phyloP scores from a whole-genome alignment of 1,284 basidiomycete genomes.

The Meripilus lineatus region DNA sequence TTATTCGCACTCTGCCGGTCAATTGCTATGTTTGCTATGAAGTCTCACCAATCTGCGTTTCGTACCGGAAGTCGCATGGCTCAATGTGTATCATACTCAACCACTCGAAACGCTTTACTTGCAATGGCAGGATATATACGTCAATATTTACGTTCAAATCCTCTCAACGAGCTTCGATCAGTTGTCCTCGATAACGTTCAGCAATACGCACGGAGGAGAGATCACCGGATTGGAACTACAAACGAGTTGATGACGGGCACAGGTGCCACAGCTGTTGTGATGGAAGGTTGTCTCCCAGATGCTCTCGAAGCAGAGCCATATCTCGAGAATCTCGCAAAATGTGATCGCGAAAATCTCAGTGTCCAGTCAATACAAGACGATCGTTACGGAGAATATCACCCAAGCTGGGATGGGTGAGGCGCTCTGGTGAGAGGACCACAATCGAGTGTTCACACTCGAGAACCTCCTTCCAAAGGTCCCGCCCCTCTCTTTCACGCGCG shows the following conservation, averaged over 20 bases:
- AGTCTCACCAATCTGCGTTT: conserved; percentile 12
- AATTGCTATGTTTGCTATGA: conserved; percentile 10
- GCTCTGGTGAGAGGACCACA: conserved; percentile 11
- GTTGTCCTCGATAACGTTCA: conserved; percentile 13
- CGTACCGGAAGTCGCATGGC: conserved; percentile 11
- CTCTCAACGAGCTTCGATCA: too few relatives aligned
- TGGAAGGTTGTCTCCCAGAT: conserved; percentile 5
- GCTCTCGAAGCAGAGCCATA: conserved; percentile 5
- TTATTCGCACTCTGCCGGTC: conserved; percentile 8
- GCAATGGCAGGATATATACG: too few relatives aligned
- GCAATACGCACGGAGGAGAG: neutral
- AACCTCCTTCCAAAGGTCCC: conserved; percentile 4
- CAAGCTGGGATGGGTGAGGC: conserved; percentile 12
- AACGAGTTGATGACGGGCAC: conserved; percentile 13
- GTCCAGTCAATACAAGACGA: conserved; percentile 1
- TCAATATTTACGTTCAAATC: too few relatives aligned
- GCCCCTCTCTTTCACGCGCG: neutral
- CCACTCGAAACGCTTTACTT: conserved; percentile 4
- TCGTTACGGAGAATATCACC: conserved; percentile 15
- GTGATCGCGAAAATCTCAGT: conserved; percentile 4
- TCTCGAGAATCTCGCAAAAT: neutral
- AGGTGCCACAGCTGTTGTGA: conserved; percentile 8
- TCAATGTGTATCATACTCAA: conserved; percentile 10
- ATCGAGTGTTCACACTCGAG: neutral
- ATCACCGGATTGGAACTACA: conserved; percentile 7